Percentiles rank a stretch among this genome's conserved stretches.
Evolutionary conservation across 139 green algal genomes (phyloP).

Genomic region (Chlamydomonas schloesseri): DNA sequence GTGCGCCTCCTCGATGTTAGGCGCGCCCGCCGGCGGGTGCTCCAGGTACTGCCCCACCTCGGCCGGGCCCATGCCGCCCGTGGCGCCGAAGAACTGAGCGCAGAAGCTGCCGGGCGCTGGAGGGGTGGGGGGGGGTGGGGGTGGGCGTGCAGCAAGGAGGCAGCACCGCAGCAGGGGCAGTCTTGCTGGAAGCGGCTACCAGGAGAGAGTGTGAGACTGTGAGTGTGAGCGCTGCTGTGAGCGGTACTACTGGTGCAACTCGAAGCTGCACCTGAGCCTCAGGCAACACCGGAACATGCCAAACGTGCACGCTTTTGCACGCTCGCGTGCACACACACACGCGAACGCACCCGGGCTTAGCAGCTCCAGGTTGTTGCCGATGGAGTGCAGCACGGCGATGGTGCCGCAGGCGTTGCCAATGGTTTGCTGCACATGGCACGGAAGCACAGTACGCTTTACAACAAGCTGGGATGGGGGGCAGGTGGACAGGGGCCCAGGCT

Average conservation of each 20-base stretch:
- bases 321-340: no score
- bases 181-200: no score
- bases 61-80: slow-evolving; percentile 65
- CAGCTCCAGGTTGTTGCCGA: slow-evolving; percentile 67
- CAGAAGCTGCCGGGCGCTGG: slow-evolving; percentile 82
- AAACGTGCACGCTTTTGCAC: no score
- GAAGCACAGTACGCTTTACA: no score
- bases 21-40: slow-evolving; percentile 77
- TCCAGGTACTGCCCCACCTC: slow-evolving; percentile 84
- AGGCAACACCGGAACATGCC: no score
- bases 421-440: slow-evolving; percentile 92
- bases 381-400: slow-evolving; percentile 89
- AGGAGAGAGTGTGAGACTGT: no score
- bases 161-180: neutral
- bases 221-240: no score
- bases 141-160: no score
- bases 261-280: no score
- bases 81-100: slow-evolving; percentile 74
- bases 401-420: slow-evolving; percentile 97
- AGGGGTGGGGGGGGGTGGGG: neutral
- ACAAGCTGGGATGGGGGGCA: no score
- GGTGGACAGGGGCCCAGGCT: no score
- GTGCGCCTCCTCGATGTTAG: slow-evolving; percentile 90
- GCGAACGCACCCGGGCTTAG: slow-evolving; percentile 40
- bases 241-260: no score